These are phyloP conservation scores for Yamadazyma scolyti DNA, from an alignment of 805 yeast species.

Conservation along the genomic window DNA sequence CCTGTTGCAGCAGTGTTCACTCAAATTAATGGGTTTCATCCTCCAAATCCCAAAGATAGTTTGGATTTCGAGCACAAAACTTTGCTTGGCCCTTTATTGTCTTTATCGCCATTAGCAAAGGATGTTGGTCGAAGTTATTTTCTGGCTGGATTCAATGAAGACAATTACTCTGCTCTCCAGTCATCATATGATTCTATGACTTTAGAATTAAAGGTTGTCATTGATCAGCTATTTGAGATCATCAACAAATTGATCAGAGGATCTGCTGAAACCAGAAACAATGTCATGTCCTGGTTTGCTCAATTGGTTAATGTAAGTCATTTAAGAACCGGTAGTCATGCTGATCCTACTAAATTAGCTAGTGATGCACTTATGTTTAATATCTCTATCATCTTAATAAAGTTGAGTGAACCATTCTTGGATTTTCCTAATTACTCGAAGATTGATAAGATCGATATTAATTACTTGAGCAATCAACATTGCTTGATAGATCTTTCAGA, in stretches of 20 bases:
- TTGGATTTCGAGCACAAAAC: constrained; percentile 57
- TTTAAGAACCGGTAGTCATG: constrained; percentile 81
- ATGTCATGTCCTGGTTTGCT: constrained; percentile 65
- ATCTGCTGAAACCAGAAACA: constrained; percentile 59
- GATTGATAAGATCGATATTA: constrained; percentile 70
- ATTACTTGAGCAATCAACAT: constrained; percentile 53
- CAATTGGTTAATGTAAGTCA: constrained; percentile 78
- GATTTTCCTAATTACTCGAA: constrained; percentile 58
- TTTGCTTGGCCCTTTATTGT: constrained; percentile 71
- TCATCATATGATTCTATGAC: constrained; percentile 58
- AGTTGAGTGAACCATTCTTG: constrained; percentile 79
- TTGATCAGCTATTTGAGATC: constrained; percentile 65
- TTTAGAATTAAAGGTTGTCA: constrained; percentile 54
- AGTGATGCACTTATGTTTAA: constrained; percentile 83
- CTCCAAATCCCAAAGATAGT: constrained; percentile 39
- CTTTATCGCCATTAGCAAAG: constrained; percentile 68
- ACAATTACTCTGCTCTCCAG: constrained; percentile 23
- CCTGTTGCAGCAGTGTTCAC: constrained; percentile 59
- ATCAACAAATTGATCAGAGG: constrained; percentile 75
- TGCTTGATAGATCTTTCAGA: constrained; percentile 63
- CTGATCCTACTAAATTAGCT: constrained; percentile 61
- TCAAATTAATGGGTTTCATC: constrained; percentile 51
- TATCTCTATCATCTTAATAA: constrained; percentile 60
- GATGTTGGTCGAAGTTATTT: constrained; percentile 48
- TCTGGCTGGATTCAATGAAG: constrained; percentile 7